Percentiles rank a stretch among this genome's conserved stretches.
These are phyloP conservation scores for Gossypium australe DNA, from an alignment of 345 rosid genomes.

Conservation along the genomic window DNA sequence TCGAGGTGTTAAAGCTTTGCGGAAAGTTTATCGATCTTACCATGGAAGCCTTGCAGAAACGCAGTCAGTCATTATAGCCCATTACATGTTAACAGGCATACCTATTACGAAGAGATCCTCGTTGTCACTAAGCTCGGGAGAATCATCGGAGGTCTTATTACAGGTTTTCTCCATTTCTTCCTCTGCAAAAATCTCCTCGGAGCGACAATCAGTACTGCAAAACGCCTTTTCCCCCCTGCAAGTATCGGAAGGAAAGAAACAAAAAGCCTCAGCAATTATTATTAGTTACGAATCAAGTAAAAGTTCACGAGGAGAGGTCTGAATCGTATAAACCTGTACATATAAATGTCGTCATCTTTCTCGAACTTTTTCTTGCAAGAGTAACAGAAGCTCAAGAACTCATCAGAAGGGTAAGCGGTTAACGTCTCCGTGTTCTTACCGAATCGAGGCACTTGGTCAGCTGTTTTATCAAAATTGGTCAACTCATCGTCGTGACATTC, in stretches of 20 bases:
- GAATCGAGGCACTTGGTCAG: constrained; percentile 16
- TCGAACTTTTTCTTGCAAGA: constrained; percentile 61
- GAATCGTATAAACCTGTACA: constrained; percentile 62
- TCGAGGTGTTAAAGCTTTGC: constrained; percentile 25
- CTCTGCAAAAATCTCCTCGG: constrained; percentile 55
- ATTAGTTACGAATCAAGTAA: not conserved
- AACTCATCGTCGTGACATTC: constrained; percentile 39
- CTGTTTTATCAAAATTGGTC: constrained; percentile 27
- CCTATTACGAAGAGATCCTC: constrained; percentile 35
- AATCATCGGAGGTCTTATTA: constrained; percentile 21
- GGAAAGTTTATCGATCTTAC: constrained; percentile 28
- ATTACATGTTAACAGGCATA: constrained; percentile 25
- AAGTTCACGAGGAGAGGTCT: not conserved
- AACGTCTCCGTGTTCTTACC: constrained; percentile 8
- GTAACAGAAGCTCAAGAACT: constrained; percentile 67
- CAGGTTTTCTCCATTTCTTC: constrained; percentile 32
- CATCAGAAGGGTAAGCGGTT: constrained; percentile 22
- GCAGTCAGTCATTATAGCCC: constrained; percentile 7
- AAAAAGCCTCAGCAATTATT: not conserved
- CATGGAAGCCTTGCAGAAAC: constrained; percentile 8
- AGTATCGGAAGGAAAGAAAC: not conserved
- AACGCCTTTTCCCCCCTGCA: constrained; percentile 86
- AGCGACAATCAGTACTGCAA: constrained; percentile 69
- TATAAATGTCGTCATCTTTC: constrained; percentile 60
- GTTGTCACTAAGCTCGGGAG: constrained; percentile 16